A percentile compares a stretch with the other conserved stretches of the same genome.
These are phyloP conservation scores for Petrea volubilis DNA, from an alignment of 257 asterid genomes.

Conservation along the genomic window DNA sequence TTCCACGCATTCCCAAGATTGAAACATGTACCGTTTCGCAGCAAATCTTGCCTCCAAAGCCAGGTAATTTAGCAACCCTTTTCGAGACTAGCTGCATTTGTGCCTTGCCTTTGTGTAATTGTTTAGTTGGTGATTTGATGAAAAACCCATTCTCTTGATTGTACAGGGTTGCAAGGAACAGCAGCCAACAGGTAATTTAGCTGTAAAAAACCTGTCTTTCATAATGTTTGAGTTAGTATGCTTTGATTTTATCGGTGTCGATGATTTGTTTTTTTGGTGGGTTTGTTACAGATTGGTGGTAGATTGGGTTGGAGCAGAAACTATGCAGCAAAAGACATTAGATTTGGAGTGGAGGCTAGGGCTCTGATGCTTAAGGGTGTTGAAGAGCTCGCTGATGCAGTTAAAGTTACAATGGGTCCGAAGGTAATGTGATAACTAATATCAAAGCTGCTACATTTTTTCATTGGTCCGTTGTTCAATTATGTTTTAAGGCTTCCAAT, in stretches of 20 bases:
- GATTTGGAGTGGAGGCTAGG: constrained; percentile 92
- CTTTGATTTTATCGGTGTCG: not conserved
- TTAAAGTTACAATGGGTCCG: constrained; percentile 96
- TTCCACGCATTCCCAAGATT: not conserved
- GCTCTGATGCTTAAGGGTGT: constrained; percentile 92
- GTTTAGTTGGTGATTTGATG: constrained; percentile 4
- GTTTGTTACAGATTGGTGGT: constrained; percentile 52
- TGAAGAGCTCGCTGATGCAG: constrained; percentile 94
- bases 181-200: constrained; percentile 57
- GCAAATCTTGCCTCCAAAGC: constrained; percentile 83
- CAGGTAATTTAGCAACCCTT: constrained; percentile 35
- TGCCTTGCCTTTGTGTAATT: not conserved
- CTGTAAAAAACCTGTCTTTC: not conserved
- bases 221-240: not conserved
- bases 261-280: constrained; percentile 23
- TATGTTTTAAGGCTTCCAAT: not conserved
- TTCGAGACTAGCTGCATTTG: not conserved
- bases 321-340: constrained; percentile 89
- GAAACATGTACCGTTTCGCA: constrained; percentile 73
- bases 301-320: constrained; percentile 69
- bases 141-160: constrained; percentile 13
- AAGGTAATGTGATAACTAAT: constrained; percentile 48
- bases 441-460: not conserved
- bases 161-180: constrained; percentile 59
- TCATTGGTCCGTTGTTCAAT: not conserved